Evolutionary conservation across 179 eudicot species (phyloP).

Genomic region (Sideroxylon spinosum): DNA sequence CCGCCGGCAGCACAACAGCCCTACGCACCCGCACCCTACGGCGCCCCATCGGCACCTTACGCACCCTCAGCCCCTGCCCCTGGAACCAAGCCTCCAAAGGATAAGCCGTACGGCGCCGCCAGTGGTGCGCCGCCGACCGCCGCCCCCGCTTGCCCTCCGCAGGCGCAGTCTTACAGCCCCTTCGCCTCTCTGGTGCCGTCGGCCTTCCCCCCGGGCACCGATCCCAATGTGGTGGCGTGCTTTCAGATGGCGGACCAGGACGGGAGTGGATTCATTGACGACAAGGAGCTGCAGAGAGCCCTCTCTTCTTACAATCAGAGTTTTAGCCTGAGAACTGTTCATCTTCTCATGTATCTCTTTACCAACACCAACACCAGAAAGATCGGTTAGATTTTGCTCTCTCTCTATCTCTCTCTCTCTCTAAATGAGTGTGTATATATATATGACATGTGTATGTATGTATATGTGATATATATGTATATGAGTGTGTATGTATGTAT

Average conservation of each 20-base stretch:
- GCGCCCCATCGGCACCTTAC: constrained; percentile 10
- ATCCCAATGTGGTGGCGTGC: constrained; percentile 62
- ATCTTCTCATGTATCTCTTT: constrained; percentile 72
- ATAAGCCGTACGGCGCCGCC: constrained; percentile 4
- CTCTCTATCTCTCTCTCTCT: not conserved
- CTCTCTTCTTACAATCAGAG: constrained; percentile 69
- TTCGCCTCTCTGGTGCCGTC: constrained; percentile 67
- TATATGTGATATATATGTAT: too few species aligned
- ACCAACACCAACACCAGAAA: constrained; percentile 58
- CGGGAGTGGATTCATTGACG: constrained; percentile 80
- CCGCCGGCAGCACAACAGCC: constrained; percentile 1
- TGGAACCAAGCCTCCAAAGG: constrained; percentile 11
- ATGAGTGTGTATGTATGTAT: too few species aligned
- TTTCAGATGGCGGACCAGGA: constrained; percentile 81
- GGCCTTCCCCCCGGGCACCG: constrained; percentile 87
- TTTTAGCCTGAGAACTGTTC: constrained; percentile 79
- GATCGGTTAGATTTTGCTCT: constrained; percentile 42
- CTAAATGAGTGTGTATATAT: too few species aligned
- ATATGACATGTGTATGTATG: too few species aligned
- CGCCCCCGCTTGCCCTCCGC: constrained; percentile 14
- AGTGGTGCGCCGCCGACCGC: not conserved
- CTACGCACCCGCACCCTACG: constrained; percentile 13
- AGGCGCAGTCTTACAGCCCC: constrained; percentile 34
- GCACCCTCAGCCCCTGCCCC: constrained; percentile 15
- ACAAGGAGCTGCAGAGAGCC: constrained; percentile 74